Percentiles rank a stretch among this genome's conserved stretches.
These are phyloP conservation scores for Annona cherimola DNA, from an alignment of 164 flowering plant species.

Conservation along the genomic window DNA sequence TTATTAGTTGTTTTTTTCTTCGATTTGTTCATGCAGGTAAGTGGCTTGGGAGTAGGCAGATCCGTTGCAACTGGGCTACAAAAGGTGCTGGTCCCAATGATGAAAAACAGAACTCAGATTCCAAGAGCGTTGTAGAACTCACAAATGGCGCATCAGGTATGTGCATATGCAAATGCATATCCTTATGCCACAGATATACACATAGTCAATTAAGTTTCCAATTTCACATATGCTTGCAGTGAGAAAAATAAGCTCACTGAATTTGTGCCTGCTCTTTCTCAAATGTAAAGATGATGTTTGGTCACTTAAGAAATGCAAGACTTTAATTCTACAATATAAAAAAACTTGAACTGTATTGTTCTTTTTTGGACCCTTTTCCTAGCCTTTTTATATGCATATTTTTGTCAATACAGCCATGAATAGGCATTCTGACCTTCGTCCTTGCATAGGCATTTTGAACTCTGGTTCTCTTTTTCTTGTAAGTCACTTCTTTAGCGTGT, in stretches of 20 bases:
- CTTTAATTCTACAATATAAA: no score
- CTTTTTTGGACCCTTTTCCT: no score
- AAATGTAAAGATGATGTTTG: no score
- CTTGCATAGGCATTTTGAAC: no score
- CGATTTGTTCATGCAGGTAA: conserved; percentile 45
- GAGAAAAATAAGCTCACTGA: background rate
- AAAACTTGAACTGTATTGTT: no score
- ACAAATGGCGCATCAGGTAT: conserved; percentile 85
- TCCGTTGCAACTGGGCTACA: conserved; percentile 99
- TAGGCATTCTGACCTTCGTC: no score
- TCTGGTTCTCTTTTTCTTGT: no score
- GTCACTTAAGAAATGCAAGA: no score
- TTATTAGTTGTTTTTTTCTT: background rate
- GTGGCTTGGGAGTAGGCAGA: conserved; percentile 96
- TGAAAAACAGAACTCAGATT: conserved; percentile 68
- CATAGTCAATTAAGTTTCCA: background rate
- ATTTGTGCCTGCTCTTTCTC: background rate
- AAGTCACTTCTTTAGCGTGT: no score
- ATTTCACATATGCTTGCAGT: background rate
- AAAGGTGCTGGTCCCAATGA: conserved; percentile 81
- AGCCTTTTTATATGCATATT: no score
- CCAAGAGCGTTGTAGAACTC: conserved; percentile 79
- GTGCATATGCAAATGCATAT: conserved; percentile 10
- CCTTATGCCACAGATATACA: background rate
- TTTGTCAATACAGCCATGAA: no score